Evolutionary conservation across 106 monocot species (phyloP).

Genomic region (Platanthera zijinensis): DNA sequence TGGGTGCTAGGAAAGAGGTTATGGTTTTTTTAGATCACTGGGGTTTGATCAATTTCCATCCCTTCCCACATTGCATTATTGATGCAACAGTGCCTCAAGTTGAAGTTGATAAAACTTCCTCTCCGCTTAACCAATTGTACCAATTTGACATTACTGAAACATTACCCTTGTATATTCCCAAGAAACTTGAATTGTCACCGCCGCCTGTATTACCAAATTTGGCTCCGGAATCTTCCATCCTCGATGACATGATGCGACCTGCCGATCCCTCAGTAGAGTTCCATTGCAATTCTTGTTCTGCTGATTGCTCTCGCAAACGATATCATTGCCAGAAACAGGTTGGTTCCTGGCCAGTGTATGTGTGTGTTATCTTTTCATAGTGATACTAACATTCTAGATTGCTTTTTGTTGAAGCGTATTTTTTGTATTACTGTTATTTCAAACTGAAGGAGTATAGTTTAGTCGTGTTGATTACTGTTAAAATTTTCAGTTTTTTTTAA

Average conservation of each 20-base stretch:
- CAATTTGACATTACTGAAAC: slow-evolving; percentile 51
- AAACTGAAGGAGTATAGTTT: not conserved
- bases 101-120: slow-evolving; percentile 18
- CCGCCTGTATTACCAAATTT: slow-evolving; percentile 28
- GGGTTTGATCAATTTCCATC: slow-evolving; percentile 99
- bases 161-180: slow-evolving; percentile 17
- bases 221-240: slow-evolving; percentile 50
- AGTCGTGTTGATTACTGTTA: not conserved
- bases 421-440: not conserved
- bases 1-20: slow-evolving; percentile 57
- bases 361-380: not conserved
- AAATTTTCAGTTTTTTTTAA: not conserved
- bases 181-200: slow-evolving; percentile 16
- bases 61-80: slow-evolving; percentile 43
- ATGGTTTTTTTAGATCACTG: slow-evolving; percentile 86
- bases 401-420: not conserved
- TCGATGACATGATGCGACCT: slow-evolving; percentile 48
- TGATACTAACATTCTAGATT: not conserved
- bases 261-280: slow-evolving; percentile 87
- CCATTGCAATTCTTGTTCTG: slow-evolving; percentile 94
- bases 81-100: slow-evolving; percentile 19
- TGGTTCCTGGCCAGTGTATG: not conserved
- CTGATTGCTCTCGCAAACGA: slow-evolving; percentile 87
- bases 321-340: slow-evolving; percentile 98
- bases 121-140: slow-evolving; percentile 62